phyloP scores from a whole-genome alignment of 139 green algal species.

The Tetradesmus lagerheimii region DNA sequence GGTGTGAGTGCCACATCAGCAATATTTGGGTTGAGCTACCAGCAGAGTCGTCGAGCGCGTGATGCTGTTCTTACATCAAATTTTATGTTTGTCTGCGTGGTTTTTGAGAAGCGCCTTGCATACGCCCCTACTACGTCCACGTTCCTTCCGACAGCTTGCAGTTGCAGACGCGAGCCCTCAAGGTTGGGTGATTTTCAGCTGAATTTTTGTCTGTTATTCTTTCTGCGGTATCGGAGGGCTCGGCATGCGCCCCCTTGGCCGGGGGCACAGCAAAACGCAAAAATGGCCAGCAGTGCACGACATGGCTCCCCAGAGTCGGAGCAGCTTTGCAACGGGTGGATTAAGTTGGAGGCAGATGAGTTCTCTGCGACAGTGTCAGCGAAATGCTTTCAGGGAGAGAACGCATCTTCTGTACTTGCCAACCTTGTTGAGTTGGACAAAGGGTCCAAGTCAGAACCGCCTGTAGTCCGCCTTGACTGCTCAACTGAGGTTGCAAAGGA shows the following conservation, averaged over 20 bases:
- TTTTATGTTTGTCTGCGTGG: not conserved
- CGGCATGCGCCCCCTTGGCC: not conserved
- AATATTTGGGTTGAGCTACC: too few relatives aligned
- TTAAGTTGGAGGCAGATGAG: not conserved
- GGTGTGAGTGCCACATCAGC: too few relatives aligned
- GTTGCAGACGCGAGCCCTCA: not conserved
- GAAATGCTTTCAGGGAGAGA: not conserved
- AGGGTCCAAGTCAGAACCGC: not conserved
- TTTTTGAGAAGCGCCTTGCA: not conserved
- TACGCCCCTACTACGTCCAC: not conserved
- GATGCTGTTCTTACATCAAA: too few relatives aligned
- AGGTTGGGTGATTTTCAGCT: not conserved
- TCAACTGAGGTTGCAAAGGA: constrained; percentile 4
- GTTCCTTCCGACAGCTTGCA: not conserved
- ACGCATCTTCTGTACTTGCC: not conserved
- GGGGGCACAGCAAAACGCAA: not conserved
- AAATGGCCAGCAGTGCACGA: not conserved
- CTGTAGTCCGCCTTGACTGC: constrained; percentile 7
- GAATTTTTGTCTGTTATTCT: not conserved
- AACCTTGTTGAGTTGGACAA: constrained; percentile 1
- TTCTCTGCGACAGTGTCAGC: not conserved
- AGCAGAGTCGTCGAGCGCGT: too few relatives aligned
- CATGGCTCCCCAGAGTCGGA: not conserved
- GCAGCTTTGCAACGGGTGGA: not conserved
- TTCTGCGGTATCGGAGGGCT: not conserved